Evolutionary conservation across 208 protist species (phyloP).

Genomic region (Trichomonas gallinae): DNA sequence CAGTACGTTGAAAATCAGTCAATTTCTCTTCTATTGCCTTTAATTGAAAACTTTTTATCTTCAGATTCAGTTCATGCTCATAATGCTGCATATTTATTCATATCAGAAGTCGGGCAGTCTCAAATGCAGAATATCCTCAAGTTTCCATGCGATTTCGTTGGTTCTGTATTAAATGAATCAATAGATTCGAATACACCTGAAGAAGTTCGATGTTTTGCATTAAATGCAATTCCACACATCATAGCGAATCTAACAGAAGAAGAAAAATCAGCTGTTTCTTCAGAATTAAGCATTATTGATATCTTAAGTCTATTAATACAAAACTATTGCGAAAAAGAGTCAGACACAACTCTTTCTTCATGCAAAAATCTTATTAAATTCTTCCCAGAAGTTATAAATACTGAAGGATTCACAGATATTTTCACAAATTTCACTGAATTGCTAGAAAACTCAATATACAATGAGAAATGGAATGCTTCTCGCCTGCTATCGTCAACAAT

Average conservation of each 20-base stretch:
- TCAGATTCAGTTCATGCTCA: background rate
- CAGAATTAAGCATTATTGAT: background rate
- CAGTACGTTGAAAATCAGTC: background rate
- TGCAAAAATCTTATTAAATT: background rate
- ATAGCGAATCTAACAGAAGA: background rate
- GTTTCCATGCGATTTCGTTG: background rate
- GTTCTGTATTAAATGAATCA: background rate
- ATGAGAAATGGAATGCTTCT: background rate
- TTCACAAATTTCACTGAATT: background rate
- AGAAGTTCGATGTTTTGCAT: background rate
- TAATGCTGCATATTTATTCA: background rate
- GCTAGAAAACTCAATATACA: background rate
- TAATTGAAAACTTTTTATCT: background rate
- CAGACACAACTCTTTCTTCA: background rate
- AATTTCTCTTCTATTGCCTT: background rate
- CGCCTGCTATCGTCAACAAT: background rate
- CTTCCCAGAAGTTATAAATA: background rate
- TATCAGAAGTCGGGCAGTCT: background rate
- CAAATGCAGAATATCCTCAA: background rate
- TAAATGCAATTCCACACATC: background rate
- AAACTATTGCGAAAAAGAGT: background rate
- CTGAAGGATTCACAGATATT: background rate
- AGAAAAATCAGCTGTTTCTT: background rate
- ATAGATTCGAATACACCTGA: background rate
- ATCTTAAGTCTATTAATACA: background rate